Base-by-base conservation (phyloP, 768 basidiomycete species). In the Gyrodon lividus region DNA sequence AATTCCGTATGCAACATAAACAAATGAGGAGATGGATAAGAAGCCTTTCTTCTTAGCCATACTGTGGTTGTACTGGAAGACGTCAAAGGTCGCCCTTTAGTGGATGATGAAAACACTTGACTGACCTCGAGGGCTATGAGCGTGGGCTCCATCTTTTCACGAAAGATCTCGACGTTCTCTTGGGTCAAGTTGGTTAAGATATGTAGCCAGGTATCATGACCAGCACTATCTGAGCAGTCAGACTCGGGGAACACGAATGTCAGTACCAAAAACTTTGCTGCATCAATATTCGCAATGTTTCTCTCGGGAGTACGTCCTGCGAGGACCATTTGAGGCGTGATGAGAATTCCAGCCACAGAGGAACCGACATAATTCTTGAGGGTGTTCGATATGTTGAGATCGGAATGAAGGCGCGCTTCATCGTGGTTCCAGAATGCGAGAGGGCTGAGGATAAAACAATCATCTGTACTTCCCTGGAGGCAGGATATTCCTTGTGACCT, bases 191-290 rank as follows among this genome's bases (percentile, higher is more conserved):
- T 68, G 44, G 72, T 66, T 13, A 92, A 70, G 9, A 77, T 71
- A 31, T 85, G 72, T 42, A 80, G 66, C 89, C 89, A 92, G 26
- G 74, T 67, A 45, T 74, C 66, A 57, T 89, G 90, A 35, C 85
- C 85, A 12, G 73, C 66, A 48, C 75, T 77, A 35, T 77, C 77
- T 55, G 84, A 68, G 68, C 90, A 92, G 56, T 87, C 83, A 14
- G 74, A 78, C 57, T 90, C 86, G 2, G 80, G 83, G 63, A 94
- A 91, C 70, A 91, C 84, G 67, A 89, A 93, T 0, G 89, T 91
- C 51, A 92, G 74, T 14, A 84, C 88, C 17, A 93, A 77, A 62
- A 83, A 88, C 46, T 75, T 79, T 42, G 88, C 86, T 53, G 76
- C 79, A 60, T 87, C 84, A 44, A 83, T 75, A 51, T 75, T 74